Base-by-base conservation (phyloP, 805 yeast genomes). In the Pichia nanzhaoensis region DNA sequence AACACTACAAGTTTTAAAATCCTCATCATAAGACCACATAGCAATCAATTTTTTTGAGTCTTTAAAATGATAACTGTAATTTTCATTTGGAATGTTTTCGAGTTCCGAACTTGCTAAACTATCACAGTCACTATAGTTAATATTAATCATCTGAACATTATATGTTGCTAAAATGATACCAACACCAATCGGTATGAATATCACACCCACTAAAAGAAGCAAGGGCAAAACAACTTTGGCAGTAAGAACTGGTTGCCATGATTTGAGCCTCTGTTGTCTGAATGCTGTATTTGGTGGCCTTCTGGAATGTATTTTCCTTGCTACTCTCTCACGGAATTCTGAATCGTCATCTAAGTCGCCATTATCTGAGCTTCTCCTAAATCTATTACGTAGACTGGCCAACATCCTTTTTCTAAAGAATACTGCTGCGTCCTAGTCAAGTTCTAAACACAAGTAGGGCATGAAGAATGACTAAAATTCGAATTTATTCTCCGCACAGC, bases 141-240 rank as follows among this genome's bases (percentile, higher is more conserved):
- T 72, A 38, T 74, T 71, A 27, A 93, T 50, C 54, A 82, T 80
- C 58, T 91, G 87, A 14, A 91, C 91, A 51, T 78, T 75, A 60
- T 78, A 74, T n/a, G 88, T 76, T n/a, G 95, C 82, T 52, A 75
- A 76, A 24, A 89, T 64, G 46, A 93, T 74, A 14, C 87, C 95
- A 27, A 90, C 83, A 4, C 99, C 99, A 41, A 93, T 74, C 1
- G 97, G 96, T 1, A 93, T 86, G 66, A 90, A 89, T 4, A 93
- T 72, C 19, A 87, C 69, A 1, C 95, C 87, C 36, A 86, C 67
- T 20, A 84, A 52, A 39, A 89, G 72, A 45, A 93, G 71, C 42
- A 91, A 69, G 3, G 98, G 98, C 37, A 93, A 74, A 38, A 91
- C 97, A 16, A 95, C 82, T 53, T 81, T 81, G 14, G 98, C 97